phyloP scores from a whole-genome alignment of 2,329 filamentous ascomycete species.

The Orbilia brochopaga region DNA sequence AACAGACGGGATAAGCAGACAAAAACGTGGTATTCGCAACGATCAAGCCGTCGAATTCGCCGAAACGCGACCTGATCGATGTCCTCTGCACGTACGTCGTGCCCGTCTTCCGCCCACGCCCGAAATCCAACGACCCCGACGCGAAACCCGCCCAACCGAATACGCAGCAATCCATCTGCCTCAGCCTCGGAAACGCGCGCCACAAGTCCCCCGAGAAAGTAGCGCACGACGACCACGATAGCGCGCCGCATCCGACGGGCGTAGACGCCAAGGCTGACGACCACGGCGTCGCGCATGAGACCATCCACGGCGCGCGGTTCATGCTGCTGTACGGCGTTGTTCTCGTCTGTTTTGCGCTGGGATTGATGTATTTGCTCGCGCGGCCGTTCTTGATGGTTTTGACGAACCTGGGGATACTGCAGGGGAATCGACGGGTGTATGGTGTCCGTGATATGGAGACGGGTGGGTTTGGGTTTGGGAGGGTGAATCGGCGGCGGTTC shows the following conservation, averaged over 20 bases:
- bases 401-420: slow-evolving; percentile 45
- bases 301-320: slow-evolving; percentile 34
- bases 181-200: slow-evolving; percentile 31
- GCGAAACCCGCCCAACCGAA: slow-evolving; percentile 31
- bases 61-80: slow-evolving; percentile 38
- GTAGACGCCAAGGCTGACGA: slow-evolving; percentile 20
- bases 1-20: slow-evolving; percentile 17
- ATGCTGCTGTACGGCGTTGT: slow-evolving; percentile 35
- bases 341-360: slow-evolving; percentile 26
- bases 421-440: slow-evolving; percentile 30
- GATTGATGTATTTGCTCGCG: slow-evolving; percentile 30
- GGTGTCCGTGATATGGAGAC: slow-evolving; percentile 44
- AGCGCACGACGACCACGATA: slow-evolving; percentile 12
- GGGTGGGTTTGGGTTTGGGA: slow-evolving; percentile 43
- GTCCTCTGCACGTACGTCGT: slow-evolving; percentile 43
- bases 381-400: slow-evolving; percentile 49
- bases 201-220: slow-evolving; percentile 16
- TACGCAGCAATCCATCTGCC: slow-evolving; percentile 36
- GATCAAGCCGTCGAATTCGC: slow-evolving; percentile 26
- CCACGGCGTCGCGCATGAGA: slow-evolving; percentile 28
- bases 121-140: slow-evolving; percentile 27
- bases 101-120: slow-evolving; percentile 31
- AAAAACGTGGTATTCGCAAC: slow-evolving; percentile 39
- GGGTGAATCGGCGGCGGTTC: slow-evolving; percentile 23
- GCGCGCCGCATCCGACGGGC: background rate